phyloP scores from a whole-genome alignment of 768 basidiomycete genomes.

The Leccinum boreale region DNA sequence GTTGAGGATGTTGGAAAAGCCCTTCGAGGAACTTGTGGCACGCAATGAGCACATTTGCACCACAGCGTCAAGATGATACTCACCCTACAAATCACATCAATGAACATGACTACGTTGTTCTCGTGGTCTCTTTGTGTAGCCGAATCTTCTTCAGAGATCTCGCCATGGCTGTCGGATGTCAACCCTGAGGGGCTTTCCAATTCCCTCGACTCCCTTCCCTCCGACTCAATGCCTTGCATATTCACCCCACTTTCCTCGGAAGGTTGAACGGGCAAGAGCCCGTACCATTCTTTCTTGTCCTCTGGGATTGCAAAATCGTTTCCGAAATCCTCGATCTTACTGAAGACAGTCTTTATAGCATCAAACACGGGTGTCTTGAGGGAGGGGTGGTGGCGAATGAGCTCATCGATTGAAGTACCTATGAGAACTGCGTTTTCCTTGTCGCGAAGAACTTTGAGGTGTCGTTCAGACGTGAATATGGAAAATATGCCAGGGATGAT shows the following conservation, averaged over 20 bases:
- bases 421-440: conserved; percentile 90
- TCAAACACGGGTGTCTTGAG: conserved; percentile 80
- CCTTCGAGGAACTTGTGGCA: conserved; percentile 80
- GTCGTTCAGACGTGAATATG: conserved; percentile 81
- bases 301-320: conserved; percentile 52
- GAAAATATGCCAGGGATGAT: conserved; percentile 84
- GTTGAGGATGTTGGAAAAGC: conserved; percentile 85
- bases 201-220: conserved; percentile 16
- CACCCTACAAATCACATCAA: conserved; percentile 78
- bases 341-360: conserved; percentile 65
- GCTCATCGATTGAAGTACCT: conserved; percentile 90
- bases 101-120: conserved; percentile 71
- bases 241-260: conserved; percentile 33
- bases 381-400: conserved; percentile 91
- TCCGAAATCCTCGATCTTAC: conserved; percentile 73
- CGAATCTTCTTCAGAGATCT: conserved; percentile 31
- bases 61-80: conserved; percentile 22
- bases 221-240: conserved; percentile 46
- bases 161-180: conserved; percentile 13
- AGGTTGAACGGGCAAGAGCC: conserved; percentile 37
- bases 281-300: conserved; percentile 67
- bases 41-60: not conserved
- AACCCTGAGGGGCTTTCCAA: conserved; percentile 19
- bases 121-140: conserved; percentile 56
- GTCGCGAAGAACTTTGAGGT: conserved; percentile 81